These are phyloP conservation scores for Fusarium burgessii DNA, from an alignment of 2,329 filamentous ascomycete genomes.

Conservation along the genomic window DNA sequence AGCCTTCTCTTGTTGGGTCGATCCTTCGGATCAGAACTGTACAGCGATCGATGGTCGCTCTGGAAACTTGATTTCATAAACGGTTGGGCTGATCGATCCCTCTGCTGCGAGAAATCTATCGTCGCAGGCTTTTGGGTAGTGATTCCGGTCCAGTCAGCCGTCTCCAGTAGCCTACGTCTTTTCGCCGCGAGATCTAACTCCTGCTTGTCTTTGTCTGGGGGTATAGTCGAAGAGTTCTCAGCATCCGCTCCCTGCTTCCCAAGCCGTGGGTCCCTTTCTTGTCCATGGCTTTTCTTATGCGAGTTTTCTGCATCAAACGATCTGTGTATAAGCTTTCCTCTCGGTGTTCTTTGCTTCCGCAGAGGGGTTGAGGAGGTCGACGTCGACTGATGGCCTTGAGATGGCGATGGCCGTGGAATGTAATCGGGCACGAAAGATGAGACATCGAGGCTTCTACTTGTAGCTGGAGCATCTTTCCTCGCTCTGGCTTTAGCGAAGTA, in stretches of 20 bases:
- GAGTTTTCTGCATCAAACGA: neutral
- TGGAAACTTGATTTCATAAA: neutral
- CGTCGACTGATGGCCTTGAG: neutral
- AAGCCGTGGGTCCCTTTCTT: neutral
- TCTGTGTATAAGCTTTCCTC: constrained; percentile 27
- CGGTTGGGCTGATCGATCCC: neutral
- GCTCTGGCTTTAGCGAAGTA: constrained; percentile 54
- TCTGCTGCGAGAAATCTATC: constrained; percentile 36
- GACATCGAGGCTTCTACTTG: constrained; percentile 4
- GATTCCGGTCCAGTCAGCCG: constrained; percentile 50
- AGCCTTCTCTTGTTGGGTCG: neutral
- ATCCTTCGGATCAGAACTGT: neutral
- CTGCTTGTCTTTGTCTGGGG: neutral
- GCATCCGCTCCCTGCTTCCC: neutral
- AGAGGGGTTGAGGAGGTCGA: neutral
- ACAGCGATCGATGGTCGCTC: neutral
- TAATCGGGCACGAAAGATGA: constrained; percentile 48
- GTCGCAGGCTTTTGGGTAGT: constrained; percentile 48
- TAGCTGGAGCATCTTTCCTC: constrained; percentile 29
- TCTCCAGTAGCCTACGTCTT: constrained; percentile 44
- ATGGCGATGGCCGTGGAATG: constrained; percentile 23
- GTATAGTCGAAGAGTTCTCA: neutral
- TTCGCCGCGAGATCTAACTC: constrained; percentile 38
- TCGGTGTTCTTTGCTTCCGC: constrained; percentile 13
- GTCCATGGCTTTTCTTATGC: neutral